phyloP scores from a whole-genome alignment of 768 basidiomycete genomes.

The Hemileccinum impolitum region DNA sequence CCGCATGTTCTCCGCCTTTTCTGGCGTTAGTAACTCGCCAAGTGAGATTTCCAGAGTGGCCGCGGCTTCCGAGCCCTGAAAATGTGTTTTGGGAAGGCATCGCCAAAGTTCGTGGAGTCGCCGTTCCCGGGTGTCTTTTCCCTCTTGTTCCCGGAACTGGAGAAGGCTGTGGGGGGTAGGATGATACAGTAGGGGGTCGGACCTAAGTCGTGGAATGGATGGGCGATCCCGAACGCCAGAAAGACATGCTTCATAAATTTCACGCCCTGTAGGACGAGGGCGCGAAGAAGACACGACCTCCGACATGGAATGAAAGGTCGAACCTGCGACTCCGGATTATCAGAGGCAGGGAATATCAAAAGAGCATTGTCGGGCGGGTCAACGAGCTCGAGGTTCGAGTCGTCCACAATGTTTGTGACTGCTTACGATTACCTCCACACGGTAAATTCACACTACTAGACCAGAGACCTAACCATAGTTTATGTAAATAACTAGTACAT shows the following conservation, averaged over 20 bases:
- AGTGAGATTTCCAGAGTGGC: conserved; percentile 12
- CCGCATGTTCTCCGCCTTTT: conserved; percentile 59
- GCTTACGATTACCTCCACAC: conserved; percentile 29
- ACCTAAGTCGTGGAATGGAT: conserved; percentile 56
- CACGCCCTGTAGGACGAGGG: conserved; percentile 40
- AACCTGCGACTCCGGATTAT: conserved; percentile 17
- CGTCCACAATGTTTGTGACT: conserved; percentile 29
- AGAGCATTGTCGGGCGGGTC: conserved; percentile 26
- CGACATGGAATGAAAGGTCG: conserved; percentile 24
- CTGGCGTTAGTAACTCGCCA: conserved; percentile 38
- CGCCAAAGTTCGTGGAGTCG: conserved; percentile 64
- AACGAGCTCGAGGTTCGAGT: conserved; percentile 24
- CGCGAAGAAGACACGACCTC: conserved; percentile 20
- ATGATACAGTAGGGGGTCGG: conserved; percentile 44
- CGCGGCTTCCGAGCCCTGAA: conserved; percentile 23
- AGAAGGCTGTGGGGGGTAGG: conserved; percentile 48
- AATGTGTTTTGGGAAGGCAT: conserved; percentile 41
- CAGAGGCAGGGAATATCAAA: conserved; percentile 18
- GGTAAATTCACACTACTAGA: conserved; percentile 12
- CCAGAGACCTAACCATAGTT: conserved; percentile 18
- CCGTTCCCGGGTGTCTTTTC: conserved; percentile 55
- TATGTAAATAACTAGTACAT: conserved; percentile 27
- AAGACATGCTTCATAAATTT: conserved; percentile 50
- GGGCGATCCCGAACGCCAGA: conserved; percentile 53
- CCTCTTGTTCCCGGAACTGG: conserved; percentile 66